Percentiles rank a stretch among this genome's conserved stretches.
Conservation (phyloP, 2,329 filamentous ascomycete species). For the Fusarium irregulare region DNA sequence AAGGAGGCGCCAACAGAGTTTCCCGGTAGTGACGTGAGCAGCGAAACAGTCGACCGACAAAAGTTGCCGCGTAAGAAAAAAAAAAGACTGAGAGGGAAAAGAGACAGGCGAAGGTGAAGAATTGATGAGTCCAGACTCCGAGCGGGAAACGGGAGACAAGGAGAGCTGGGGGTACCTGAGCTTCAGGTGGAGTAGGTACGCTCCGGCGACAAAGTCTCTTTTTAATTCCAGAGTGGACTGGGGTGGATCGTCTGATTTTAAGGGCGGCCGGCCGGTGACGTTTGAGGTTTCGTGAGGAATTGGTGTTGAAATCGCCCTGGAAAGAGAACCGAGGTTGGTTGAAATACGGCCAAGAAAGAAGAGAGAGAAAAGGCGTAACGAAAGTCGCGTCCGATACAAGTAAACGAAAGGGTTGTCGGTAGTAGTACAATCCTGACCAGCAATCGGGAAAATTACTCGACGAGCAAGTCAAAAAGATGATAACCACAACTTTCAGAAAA, state of each 20-base stretch:
- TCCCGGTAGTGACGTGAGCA: conserved; percentile 21
- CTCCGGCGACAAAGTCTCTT: conserved; percentile 32
- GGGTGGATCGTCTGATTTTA: conserved; percentile 41
- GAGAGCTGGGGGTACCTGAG: conserved; percentile 18
- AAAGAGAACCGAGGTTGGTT: conserved; percentile 25
- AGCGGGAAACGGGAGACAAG: neutral
- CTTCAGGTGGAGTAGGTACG: conserved; percentile 26
- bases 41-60: conserved; percentile 4
- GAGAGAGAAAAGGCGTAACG: conserved; percentile 20
- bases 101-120: conserved; percentile 13
- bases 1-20: conserved; percentile 17
- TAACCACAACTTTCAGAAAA: conserved; percentile 3
- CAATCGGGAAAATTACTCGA: conserved; percentile 1
- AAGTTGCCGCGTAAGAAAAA: neutral
- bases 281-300: conserved; percentile 38
- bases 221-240: conserved; percentile 29
- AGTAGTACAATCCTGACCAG: conserved; percentile 7
- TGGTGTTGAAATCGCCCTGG: conserved; percentile 19
- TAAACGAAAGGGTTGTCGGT: conserved; percentile 11
- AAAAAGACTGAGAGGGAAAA: neutral
- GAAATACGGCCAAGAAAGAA: conserved; percentile 10
- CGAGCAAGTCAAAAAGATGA: conserved; percentile 11
- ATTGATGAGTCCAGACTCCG: conserved; percentile 23
- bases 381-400: conserved; percentile 30
- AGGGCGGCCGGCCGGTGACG: conserved; percentile 39